phyloP scores from a whole-genome alignment of 176 grass and related monocot genomes.

The Otatea glauca region DNA sequence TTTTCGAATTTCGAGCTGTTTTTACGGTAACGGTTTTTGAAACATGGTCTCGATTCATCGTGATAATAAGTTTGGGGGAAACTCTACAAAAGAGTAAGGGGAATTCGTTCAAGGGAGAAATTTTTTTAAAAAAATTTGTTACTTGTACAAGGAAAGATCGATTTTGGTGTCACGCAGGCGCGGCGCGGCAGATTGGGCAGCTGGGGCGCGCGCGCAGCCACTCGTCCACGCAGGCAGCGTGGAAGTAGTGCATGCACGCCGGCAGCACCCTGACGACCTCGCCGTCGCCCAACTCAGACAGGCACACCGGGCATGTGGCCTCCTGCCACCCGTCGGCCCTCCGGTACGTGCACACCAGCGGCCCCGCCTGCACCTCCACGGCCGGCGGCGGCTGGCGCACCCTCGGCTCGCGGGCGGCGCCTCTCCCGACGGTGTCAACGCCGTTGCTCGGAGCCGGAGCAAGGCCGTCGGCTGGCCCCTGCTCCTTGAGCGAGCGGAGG shows the following conservation, averaged over 20 bases:
- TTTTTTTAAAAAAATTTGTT: too few species aligned
- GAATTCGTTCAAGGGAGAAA: too few species aligned
- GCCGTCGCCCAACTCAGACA: constrained; percentile 37
- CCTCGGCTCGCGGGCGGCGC: neutral
- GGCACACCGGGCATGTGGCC: constrained; percentile 34
- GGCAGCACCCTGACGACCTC: constrained; percentile 20
- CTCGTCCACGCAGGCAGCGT: constrained; percentile 37
- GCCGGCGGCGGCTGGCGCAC: neutral
- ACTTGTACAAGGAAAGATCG: neutral
- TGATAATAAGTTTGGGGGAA: too few species aligned
- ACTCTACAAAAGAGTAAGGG: too few species aligned
- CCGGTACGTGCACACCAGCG: constrained; percentile 27
- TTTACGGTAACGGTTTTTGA: too few species aligned
- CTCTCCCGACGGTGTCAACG: too few species aligned
- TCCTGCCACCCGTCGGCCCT: constrained; percentile 29
- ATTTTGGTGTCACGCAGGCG: neutral
- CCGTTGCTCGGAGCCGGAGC: too few species aligned
- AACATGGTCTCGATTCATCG: too few species aligned
- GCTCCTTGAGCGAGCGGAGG: neutral
- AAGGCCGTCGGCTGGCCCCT: neutral
- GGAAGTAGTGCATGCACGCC: constrained; percentile 47
- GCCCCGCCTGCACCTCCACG: neutral
- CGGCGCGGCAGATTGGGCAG: constrained; percentile 44
- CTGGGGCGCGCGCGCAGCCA: constrained; percentile 39
- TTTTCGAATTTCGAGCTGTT: too few species aligned